phyloP scores from a whole-genome alignment of 2,329 filamentous ascomycete species.

The Fusarium subtropicale region DNA sequence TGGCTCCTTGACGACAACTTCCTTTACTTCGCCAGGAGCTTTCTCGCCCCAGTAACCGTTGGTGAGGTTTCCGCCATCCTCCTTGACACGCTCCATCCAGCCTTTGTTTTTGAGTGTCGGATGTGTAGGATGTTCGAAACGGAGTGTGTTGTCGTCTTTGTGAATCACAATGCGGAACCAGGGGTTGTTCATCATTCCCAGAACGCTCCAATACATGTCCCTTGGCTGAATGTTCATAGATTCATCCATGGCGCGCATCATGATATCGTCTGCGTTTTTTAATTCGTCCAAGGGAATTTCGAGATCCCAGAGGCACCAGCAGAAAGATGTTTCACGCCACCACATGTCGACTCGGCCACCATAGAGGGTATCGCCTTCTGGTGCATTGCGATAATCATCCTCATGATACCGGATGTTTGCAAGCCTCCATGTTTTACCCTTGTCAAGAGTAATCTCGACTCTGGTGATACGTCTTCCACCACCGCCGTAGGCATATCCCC shows the following conservation, averaged over 20 bases:
- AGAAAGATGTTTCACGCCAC: slow-evolving; percentile 85
- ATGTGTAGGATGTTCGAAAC: slow-evolving; percentile 91
- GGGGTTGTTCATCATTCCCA: slow-evolving; percentile 98
- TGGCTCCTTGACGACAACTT: slow-evolving; percentile 58
- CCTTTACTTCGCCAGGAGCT: slow-evolving; percentile 63
- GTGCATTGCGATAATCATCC: slow-evolving; percentile 78
- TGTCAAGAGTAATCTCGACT: slow-evolving; percentile 85
- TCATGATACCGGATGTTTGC: slow-evolving; percentile 85
- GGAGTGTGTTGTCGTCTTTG: slow-evolving; percentile 69
- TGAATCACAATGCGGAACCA: slow-evolving; percentile 88
- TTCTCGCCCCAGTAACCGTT: slow-evolving; percentile 90
- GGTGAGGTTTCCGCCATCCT: slow-evolving; percentile 79
- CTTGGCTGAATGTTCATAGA: slow-evolving; percentile 86
- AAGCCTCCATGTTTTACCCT: slow-evolving; percentile 82
- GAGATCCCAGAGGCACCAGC: slow-evolving; percentile 93
- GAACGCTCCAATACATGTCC: slow-evolving; percentile 95
- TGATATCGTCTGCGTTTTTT: slow-evolving; percentile 73
- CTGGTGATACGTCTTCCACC: slow-evolving; percentile 86
- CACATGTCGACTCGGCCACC: slow-evolving; percentile 83
- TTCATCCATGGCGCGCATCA: slow-evolving; percentile 91
- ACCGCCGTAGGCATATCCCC: slow-evolving; percentile 89
- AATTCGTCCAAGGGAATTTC: slow-evolving; percentile 73
- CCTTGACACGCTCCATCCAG: slow-evolving; percentile 95
- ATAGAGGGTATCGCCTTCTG: slow-evolving; percentile 72
- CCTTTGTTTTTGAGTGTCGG: slow-evolving; percentile 81